Percentiles rank a stretch among this genome's conserved stretches.
phyloP scores from a whole-genome alignment of 2,329 filamentous ascomycete genomes.

The Onygenales sp. region DNA sequence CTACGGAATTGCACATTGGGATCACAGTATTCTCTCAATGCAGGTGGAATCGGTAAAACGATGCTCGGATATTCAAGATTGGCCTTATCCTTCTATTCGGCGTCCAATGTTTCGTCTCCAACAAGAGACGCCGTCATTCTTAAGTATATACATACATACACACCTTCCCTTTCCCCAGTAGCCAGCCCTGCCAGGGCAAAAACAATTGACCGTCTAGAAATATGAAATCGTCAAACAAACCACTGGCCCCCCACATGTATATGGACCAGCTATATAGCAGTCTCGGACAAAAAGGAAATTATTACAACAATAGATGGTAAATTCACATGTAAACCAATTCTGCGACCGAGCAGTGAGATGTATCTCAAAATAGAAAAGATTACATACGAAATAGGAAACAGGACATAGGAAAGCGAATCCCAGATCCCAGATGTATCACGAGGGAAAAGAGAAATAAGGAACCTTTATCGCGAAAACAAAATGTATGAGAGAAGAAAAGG shows the following conservation, averaged over 20 bases:
- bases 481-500: no score
- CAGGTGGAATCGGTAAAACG: neutral
- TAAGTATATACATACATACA: no score
- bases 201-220: constrained; percentile 1
- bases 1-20: no score
- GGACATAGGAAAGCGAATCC: neutral
- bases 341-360: neutral
- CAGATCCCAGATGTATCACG: neutral
- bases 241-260: neutral
- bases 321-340: neutral
- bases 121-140: no score
- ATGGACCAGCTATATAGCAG: neutral
- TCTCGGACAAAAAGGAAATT: neutral
- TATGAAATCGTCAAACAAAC: neutral
- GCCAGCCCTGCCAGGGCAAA: no score
- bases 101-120: neutral
- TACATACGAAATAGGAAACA: neutral
- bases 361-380: neutral
- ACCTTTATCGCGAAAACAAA: no score
- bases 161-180: no score
- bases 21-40: no score
- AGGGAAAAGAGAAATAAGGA: neutral
- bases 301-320: neutral
- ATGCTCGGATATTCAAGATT: neutral
- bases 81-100: neutral